A percentile compares a stretch with the other conserved stretches of the same genome.
phyloP scores from a whole-genome alignment of 495 filamentous ascomycete genomes.

The Penicillium maclennaniae region DNA sequence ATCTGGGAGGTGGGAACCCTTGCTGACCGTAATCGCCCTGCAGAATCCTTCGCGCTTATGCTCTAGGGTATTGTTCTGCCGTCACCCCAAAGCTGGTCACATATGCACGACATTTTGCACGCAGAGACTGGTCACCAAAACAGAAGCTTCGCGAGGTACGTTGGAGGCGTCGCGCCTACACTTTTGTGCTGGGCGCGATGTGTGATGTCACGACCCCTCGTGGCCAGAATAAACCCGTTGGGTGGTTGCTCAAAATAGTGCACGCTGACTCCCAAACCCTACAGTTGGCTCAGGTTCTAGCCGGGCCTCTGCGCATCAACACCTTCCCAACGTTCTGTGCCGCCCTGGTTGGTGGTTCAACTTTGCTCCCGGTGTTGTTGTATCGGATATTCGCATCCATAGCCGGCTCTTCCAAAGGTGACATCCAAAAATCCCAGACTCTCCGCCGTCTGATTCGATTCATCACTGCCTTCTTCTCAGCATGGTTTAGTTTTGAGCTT shows the following conservation, averaged over 20 bases:
- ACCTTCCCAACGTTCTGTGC: slow-evolving; percentile 84
- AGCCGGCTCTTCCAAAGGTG: slow-evolving; percentile 13
- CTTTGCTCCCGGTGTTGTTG: slow-evolving; percentile 53
- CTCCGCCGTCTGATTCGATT: slow-evolving; percentile 35
- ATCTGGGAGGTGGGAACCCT: background rate
- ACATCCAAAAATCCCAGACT: slow-evolving; percentile 13
- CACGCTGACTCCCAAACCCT: slow-evolving; percentile 8
- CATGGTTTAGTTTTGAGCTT: slow-evolving; percentile 45
- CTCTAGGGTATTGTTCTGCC: slow-evolving; percentile 68
- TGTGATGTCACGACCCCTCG: slow-evolving; percentile 3
- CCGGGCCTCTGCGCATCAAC: slow-evolving; percentile 35
- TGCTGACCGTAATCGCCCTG: slow-evolving; percentile 1
- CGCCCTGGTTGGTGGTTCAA: slow-evolving; percentile 69
- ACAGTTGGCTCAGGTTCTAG: slow-evolving; percentile 37
- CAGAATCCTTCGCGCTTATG: slow-evolving; percentile 70
- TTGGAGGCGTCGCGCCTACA: slow-evolving; percentile 2
- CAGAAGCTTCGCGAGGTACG: slow-evolving; percentile 41
- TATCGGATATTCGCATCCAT: slow-evolving; percentile 30
- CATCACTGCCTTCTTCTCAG: slow-evolving; percentile 40
- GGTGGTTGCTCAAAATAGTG: background rate
- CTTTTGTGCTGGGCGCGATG: background rate
- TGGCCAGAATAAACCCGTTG: background rate
- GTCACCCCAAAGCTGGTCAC: slow-evolving; percentile 63
- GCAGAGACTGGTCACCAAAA: slow-evolving; percentile 39
- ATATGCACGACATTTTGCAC: slow-evolving; percentile 47